Evolutionary conservation across 2,329 filamentous ascomycete species (phyloP).

Genomic region (Colletotrichum trifolii): DNA sequence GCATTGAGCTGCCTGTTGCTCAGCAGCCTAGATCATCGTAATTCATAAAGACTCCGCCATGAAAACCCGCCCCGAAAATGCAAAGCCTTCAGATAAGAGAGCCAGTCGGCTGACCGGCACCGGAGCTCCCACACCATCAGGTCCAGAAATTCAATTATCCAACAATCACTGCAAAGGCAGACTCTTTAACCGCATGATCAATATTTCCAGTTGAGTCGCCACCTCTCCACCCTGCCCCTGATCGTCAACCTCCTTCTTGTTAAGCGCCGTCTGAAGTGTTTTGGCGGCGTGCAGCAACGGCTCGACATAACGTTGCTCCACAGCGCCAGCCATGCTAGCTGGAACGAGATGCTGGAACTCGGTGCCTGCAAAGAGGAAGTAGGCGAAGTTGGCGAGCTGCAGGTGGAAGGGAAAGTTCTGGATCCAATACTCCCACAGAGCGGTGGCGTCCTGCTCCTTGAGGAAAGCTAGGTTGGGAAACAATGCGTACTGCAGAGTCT

Average conservation of each 20-base stretch:
- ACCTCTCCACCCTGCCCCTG: conserved; percentile 42
- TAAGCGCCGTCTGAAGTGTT: conserved; percentile 46
- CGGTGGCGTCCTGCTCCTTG: conserved; percentile 52
- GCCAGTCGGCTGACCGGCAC: conserved; percentile 29
- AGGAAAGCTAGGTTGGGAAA: conserved; percentile 68
- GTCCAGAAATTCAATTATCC: conserved; percentile 16
- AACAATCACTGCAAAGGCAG: conserved; percentile 51
- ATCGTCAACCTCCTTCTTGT: conserved; percentile 46
- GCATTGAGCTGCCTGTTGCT: conserved; percentile 28
- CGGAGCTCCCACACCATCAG: conserved; percentile 9
- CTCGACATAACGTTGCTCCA: conserved; percentile 68
- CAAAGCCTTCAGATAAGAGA: conserved; percentile 17
- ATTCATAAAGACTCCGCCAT: conserved; percentile 34
- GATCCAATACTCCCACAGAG: conserved; percentile 61
- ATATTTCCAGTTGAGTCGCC: conserved; percentile 53
- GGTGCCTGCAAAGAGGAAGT: conserved; percentile 62
- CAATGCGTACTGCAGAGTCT: conserved; percentile 69
- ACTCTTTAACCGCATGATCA: conserved; percentile 55
- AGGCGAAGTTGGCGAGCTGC: conserved; percentile 70
- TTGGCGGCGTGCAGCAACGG: conserved; percentile 61
- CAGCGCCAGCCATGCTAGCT: conserved; percentile 64
- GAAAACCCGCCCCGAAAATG: conserved; percentile 25
- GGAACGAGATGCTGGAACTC: conserved; percentile 62
- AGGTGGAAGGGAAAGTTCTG: conserved; percentile 65
- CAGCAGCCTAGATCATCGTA: conserved; percentile 31